phyloP scores from a whole-genome alignment of 345 rosid genomes.

The Populus deltoides region DNA sequence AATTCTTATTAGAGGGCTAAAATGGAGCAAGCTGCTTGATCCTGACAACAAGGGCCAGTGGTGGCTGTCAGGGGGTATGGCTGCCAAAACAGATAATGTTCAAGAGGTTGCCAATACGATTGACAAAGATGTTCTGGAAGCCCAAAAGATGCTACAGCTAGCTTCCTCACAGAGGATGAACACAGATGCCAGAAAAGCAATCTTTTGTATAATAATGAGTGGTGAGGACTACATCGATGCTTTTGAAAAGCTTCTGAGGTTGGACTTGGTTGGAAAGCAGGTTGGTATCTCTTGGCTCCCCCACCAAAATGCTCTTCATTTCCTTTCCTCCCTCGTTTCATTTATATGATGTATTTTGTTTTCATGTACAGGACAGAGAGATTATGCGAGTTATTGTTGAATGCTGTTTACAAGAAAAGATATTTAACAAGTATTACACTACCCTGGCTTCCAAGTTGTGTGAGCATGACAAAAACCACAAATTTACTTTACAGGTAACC shows the following conservation, averaged over 20 bases:
- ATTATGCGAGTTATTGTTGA: constrained; percentile 83
- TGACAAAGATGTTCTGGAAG: constrained; percentile 76
- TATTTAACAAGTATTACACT: constrained; percentile 79
- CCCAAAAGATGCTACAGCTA: constrained; percentile 86
- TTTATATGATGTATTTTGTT: not conserved
- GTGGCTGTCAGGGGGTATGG: constrained; percentile 75
- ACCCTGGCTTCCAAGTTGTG: constrained; percentile 77
- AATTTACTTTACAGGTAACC: constrained; percentile 76
- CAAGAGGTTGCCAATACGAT: constrained; percentile 78
- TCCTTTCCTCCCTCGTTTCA: not conserved
- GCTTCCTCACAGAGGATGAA: constrained; percentile 93
- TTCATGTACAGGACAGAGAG: constrained; percentile 69
- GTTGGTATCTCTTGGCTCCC: constrained; percentile 25
- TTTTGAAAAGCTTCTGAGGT: constrained; percentile 77
- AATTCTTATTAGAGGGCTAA: constrained; percentile 65
- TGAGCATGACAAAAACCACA: constrained; percentile 84
- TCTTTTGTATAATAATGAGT: constrained; percentile 91
- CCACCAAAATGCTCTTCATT: not conserved
- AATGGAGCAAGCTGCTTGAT: constrained; percentile 89
- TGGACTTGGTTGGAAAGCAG: constrained; percentile 84
- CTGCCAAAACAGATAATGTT: constrained; percentile 34
- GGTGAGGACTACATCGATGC: constrained; percentile 91
- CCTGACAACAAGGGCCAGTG: constrained; percentile 89
- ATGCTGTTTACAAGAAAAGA: constrained; percentile 86
- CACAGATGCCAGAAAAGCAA: constrained; percentile 84